Evolutionary conservation across 1,139 yeast genomes (phyloP), one percentile per base, ranked within the genome.

Genomic region (Pichia sp.): DNA sequence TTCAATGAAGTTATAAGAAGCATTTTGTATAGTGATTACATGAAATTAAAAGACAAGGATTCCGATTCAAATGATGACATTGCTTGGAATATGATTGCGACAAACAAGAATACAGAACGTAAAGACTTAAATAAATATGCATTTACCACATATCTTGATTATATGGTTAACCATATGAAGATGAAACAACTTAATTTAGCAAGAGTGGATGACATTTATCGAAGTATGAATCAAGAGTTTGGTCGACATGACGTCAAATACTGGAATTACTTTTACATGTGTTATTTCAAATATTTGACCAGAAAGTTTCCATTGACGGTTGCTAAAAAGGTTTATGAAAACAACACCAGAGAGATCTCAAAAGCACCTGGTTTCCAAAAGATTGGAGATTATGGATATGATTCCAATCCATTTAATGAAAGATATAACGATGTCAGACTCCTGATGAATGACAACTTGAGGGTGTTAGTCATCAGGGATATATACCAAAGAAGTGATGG

Each of bases 271-370:
- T 66, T 65, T 58, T 45, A 47, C 17, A 40, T 56, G 36, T 38
- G 56, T 1, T 66, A 64, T 42, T 56, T 65, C 52, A 64, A 62
- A 37, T 63, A 63, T 40, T 39, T 63, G 31, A 51, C 48, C 19
- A 46, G 61, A 30, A 57, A 56, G 14, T 57, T 50, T 36, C 59
- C 64, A 12, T 34, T 57, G 9, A 40, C 49, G 2, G 40, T 49
- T 8, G 56, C 62, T 1, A 53, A 55, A 24, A 42, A 36, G 7
- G 53, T 65, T 4, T 64, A 58, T 45, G 48, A 43, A n/a, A 50
- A 53, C 11, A 50, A 46, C 34, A 44, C 24, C 12, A 36, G 38
- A n/a, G 39, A 27, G 17, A 12, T 3, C 15, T 33, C 8, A 14
- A n/a, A 20, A 11, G 30, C 15, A 34, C 49, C 12, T 21, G 18